phyloP scores from a whole-genome alignment of 805 yeast species.

The Candida ficus region DNA sequence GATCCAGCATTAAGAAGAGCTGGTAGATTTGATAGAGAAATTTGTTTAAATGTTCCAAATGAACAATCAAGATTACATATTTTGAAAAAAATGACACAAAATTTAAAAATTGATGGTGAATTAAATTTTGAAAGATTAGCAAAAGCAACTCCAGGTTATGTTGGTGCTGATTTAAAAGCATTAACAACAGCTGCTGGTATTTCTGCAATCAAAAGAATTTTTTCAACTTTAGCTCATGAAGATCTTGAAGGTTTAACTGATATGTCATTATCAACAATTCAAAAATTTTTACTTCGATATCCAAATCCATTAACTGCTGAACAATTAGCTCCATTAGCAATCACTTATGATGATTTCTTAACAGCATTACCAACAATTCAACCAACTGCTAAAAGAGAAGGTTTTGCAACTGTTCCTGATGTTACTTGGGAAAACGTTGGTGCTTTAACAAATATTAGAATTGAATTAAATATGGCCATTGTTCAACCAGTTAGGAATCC shows the following conservation, averaged over 20 bases:
- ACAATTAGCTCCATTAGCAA: conserved; percentile 71
- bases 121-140: conserved; percentile 74
- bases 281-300: conserved; percentile 63
- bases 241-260: conserved; percentile 26
- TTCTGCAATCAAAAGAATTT: conserved; percentile 87
- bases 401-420: conserved; percentile 97
- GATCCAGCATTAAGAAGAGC: conserved; percentile 95
- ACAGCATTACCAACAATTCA: conserved; percentile 88
- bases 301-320: conserved; percentile 75
- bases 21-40: conserved; percentile 94
- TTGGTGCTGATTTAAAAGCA: conserved; percentile 95
- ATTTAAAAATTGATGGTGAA: conserved; percentile 60
- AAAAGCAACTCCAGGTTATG: conserved; percentile 93
- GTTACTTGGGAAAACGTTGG: conserved; percentile 96
- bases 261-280: conserved; percentile 55
- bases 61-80: conserved; percentile 77
- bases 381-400: conserved; percentile 97
- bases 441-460: conserved; percentile 72
- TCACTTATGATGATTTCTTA: conserved; percentile 73
- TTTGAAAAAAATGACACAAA: conserved; percentile 63
- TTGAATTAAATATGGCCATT: conserved; percentile 93
- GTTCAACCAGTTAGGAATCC: conserved; percentile 96
- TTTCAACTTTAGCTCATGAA: conserved; percentile 39
- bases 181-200: conserved; percentile 94
- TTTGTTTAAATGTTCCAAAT: conserved; percentile 90